These are phyloP conservation scores for Aspergillus kassunensis DNA, from an alignment of 495 filamentous ascomycete genomes.

Conservation along the genomic window DNA sequence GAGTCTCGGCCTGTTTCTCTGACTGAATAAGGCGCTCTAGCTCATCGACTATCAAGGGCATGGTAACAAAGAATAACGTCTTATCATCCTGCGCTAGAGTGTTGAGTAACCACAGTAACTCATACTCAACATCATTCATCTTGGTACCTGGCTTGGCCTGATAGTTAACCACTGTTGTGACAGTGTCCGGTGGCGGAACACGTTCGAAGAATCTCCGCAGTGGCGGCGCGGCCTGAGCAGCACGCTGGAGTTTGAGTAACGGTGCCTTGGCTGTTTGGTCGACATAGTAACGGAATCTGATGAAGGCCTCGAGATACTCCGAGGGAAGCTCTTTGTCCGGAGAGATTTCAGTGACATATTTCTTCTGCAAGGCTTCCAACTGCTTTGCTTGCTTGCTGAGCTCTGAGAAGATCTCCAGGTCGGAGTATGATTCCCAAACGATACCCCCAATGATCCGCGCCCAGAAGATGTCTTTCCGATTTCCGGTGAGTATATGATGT, in stretches of 20 bases:
- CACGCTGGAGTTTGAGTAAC: constrained; percentile 19
- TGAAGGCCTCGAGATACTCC: constrained; percentile 30
- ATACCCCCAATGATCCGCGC: constrained; percentile 25
- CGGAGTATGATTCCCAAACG: constrained; percentile 20
- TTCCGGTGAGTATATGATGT: constrained; percentile 21
- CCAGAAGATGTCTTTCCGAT: constrained; percentile 26
- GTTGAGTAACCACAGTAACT: constrained; percentile 34
- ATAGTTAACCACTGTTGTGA: constrained; percentile 8
- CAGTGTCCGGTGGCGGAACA: constrained; percentile 12
- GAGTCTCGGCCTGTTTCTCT: constrained; percentile 26
- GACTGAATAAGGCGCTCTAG: constrained; percentile 41
- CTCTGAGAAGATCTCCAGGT: constrained; percentile 12
- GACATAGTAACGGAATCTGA: constrained; percentile 31
- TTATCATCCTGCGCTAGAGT: constrained; percentile 21
- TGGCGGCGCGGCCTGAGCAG: constrained; percentile 29
- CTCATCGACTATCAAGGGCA: constrained; percentile 40
- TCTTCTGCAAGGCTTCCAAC: constrained; percentile 22
- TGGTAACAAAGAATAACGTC: constrained; percentile 18
- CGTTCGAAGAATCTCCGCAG: constrained; percentile 28
- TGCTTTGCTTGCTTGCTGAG: constrained; percentile 27
- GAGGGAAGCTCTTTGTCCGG: constrained; percentile 29
- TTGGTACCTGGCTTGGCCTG: background rate
- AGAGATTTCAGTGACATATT: constrained; percentile 26
- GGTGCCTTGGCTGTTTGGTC: constrained; percentile 21
- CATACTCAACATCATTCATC: constrained; percentile 7